phyloP scores from a whole-genome alignment of 2,329 filamentous ascomycete genomes.

The Pseudogymnoascus sp. region DNA sequence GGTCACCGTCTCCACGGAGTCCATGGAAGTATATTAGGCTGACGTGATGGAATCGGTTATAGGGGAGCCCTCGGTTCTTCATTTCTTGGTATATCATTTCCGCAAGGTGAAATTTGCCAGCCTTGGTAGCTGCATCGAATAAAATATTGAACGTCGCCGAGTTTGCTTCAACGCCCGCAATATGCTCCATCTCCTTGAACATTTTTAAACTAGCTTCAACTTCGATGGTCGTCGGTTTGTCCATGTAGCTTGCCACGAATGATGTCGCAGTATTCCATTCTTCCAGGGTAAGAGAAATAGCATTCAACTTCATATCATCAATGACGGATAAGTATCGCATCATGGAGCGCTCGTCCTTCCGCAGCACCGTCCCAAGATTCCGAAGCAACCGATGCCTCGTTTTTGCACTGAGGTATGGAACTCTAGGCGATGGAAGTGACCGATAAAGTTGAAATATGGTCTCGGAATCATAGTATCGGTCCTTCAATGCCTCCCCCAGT shows the following conservation, averaged over 20 bases:
- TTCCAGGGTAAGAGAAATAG: conserved; percentile 56
- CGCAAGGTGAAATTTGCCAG: conserved; percentile 75
- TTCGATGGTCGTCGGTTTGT: conserved; percentile 50
- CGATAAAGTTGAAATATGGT: conserved; percentile 30
- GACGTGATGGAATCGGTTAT: conserved; percentile 75
- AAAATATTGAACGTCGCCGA: conserved; percentile 89
- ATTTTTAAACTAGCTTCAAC: conserved; percentile 64
- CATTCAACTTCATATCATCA: conserved; percentile 72
- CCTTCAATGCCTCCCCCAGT: conserved; percentile 20
- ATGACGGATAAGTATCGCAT: conserved; percentile 76
- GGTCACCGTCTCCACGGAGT: conserved; percentile 63
- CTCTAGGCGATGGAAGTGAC: conserved; percentile 28
- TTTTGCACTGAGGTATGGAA: conserved; percentile 26
- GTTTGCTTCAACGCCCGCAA: conserved; percentile 57
- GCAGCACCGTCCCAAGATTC: conserved; percentile 26
- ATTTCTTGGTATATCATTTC: conserved; percentile 84
- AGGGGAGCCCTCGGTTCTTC: conserved; percentile 56
- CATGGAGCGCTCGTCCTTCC: conserved; percentile 49
- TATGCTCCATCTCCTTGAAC: conserved; percentile 85
- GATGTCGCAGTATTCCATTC: conserved; percentile 85
- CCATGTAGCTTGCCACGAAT: conserved; percentile 68
- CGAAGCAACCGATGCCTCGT: conserved; percentile 27
- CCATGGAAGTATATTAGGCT: conserved; percentile 81
- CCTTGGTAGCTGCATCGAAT: conserved; percentile 81
- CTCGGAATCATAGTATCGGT: conserved; percentile 21